These are phyloP conservation scores for Gnetum montanum DNA, from an alignment of 75 land plant species.

Conservation along the genomic window DNA sequence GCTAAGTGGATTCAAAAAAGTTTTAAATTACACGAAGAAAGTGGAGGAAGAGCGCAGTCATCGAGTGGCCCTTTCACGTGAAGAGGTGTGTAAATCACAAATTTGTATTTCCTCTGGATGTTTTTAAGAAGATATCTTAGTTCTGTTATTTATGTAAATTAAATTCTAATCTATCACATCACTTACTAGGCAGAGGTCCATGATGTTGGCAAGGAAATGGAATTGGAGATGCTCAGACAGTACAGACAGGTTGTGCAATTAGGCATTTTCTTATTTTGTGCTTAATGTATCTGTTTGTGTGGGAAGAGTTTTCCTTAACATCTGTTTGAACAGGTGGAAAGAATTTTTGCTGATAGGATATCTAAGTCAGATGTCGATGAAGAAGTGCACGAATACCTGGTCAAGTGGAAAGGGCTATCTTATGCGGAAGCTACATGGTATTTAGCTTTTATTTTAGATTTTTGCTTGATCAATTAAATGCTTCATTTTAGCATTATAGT, in stretches of 20 bases:
- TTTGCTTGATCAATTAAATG: not conserved
- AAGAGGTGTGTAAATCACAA: slow-evolving; percentile 56
- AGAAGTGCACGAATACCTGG: slow-evolving; percentile 81
- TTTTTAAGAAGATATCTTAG: not conserved
- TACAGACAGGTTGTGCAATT: slow-evolving; percentile 67
- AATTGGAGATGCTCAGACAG: slow-evolving; percentile 86
- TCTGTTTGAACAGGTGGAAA: slow-evolving; percentile 70
- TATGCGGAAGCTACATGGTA: slow-evolving; percentile 99
- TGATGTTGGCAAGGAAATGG: slow-evolving; percentile 99
- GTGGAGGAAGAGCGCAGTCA: slow-evolving; percentile 72
- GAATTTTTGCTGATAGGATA: slow-evolving; percentile 82
- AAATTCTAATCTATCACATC: not conserved
- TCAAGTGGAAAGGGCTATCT: slow-evolving; percentile 97
- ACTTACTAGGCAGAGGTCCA: slow-evolving; percentile 96
- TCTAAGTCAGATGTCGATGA: slow-evolving; percentile 45
- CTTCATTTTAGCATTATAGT: no score
- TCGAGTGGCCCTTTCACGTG: slow-evolving; percentile 61
- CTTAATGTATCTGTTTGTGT: not conserved
- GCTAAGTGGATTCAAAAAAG: slow-evolving; percentile 98
- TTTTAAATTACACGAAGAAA: slow-evolving; percentile 82
- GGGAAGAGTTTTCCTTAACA: not conserved
- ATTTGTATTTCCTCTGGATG: no score
- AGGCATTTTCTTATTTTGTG: not conserved
- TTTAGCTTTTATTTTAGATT: not conserved
- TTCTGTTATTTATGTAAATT: not conserved